These are phyloP conservation scores for Grosmannia huntii DNA, from an alignment of 2,329 filamentous ascomycete genomes.

Conservation along the genomic window DNA sequence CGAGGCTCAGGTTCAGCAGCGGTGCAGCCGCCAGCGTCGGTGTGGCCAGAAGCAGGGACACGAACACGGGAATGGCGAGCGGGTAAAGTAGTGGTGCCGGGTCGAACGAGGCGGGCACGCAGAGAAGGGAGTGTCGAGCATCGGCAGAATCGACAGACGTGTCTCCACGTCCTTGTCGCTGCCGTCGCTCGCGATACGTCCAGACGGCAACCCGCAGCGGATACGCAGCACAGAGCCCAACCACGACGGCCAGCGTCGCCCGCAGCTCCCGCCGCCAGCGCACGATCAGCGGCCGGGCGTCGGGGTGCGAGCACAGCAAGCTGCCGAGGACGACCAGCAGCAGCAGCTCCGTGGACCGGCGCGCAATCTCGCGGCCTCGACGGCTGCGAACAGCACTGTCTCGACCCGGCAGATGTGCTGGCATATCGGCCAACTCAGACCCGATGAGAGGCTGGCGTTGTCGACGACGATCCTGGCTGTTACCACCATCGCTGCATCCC, in stretches of 20 bases:
- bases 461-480: not conserved
- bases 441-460: not conserved
- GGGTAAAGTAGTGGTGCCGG: slow-evolving; percentile 88
- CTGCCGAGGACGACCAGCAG: slow-evolving; percentile 36
- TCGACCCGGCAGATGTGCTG: slow-evolving; percentile 2
- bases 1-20: slow-evolving; percentile 57
- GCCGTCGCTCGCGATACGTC: slow-evolving; percentile 16
- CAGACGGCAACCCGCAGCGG: slow-evolving; percentile 45
- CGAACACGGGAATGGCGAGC: slow-evolving; percentile 58
- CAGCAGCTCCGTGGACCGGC: slow-evolving; percentile 38
- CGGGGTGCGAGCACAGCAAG: slow-evolving; percentile 33
- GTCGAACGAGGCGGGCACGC: slow-evolving; percentile 68
- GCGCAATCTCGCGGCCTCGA: slow-evolving; percentile 36
- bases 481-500: not conserved
- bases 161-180: not conserved
- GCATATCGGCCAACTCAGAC: not conserved
- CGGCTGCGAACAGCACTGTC: slow-evolving; percentile 22
- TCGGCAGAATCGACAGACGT: not conserved
- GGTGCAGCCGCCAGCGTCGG: slow-evolving; percentile 41
- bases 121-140: slow-evolving; percentile 16
- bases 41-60: slow-evolving; percentile 60
- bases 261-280: slow-evolving; percentile 35
- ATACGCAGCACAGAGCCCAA: slow-evolving; percentile 36
- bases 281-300: slow-evolving; percentile 31
- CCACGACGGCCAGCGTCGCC: slow-evolving; percentile 22